Percentiles rank a stretch among this genome's conserved stretches.
phyloP scores from a whole-genome alignment of 1,284 basidiomycete genomes.

The Volvariella volvacea region DNA sequence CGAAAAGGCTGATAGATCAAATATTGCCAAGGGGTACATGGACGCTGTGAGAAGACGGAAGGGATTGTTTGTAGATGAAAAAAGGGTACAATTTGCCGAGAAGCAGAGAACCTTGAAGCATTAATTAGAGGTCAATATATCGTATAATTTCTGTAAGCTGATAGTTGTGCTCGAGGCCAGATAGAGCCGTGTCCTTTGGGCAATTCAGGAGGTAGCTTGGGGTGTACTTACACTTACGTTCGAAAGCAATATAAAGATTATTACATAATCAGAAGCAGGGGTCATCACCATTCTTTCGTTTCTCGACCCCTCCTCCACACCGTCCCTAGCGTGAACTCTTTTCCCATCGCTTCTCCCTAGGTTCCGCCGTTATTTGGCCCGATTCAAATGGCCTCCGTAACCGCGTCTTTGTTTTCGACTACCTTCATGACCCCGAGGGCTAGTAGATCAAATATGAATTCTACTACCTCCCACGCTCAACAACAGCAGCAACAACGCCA shows the following conservation, averaged over 20 bases:
- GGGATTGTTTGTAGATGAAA: conserved; percentile 92
- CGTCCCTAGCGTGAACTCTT: too few relatives aligned
- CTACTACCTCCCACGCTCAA: conserved; percentile 4
- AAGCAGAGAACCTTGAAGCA: conserved; percentile 95
- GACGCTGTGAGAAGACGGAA: conserved; percentile 88
- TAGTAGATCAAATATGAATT: conserved; percentile 7
- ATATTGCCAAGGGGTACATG: conserved; percentile 94
- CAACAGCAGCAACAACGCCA: conserved; percentile 1
- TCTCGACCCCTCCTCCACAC: too few relatives aligned
- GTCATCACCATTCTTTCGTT: too few relatives aligned
- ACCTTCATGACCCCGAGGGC: conserved; percentile 7
- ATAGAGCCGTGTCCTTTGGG: too few relatives aligned
- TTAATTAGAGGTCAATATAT: conserved; percentile 21
- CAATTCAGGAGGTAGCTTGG: too few relatives aligned
- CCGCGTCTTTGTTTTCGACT: conserved; percentile 13
- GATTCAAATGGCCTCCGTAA: conserved; percentile 11
- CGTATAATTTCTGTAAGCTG: conserved; percentile 2
- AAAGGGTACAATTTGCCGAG: conserved; percentile 91
- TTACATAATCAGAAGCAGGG: too few relatives aligned
- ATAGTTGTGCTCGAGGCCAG: too few relatives aligned
- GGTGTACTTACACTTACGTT: too few relatives aligned
- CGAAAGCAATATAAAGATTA: too few relatives aligned
- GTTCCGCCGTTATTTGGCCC: too few relatives aligned
- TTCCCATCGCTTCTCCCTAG: too few relatives aligned
- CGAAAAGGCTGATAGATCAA: conserved; percentile 90